Evolutionary conservation across 2,329 filamentous ascomycete genomes (phyloP).

Genomic region (Clonostachys byssicola): DNA sequence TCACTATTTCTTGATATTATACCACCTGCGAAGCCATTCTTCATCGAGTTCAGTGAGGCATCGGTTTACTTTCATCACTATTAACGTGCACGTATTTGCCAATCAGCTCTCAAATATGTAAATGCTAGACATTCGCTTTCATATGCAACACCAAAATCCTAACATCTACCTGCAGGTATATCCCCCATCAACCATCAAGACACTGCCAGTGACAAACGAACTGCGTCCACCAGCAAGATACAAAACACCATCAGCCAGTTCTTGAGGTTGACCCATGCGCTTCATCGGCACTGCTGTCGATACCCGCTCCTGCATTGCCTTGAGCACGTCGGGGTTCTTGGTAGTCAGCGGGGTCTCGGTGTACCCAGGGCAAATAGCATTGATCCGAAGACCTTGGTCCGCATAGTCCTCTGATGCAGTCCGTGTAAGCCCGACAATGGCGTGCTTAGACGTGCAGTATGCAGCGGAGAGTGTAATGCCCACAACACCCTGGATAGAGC

Average conservation of each 20-base stretch:
- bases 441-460: not conserved
- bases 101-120: too few relatives aligned
- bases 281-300: not conserved
- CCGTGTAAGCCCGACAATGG: not conserved
- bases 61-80: too few relatives aligned
- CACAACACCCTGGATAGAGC: not conserved
- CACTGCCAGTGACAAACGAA: not conserved
- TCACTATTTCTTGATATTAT: too few relatives aligned
- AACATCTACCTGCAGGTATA: not conserved
- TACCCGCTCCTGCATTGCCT: not conserved
- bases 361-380: not conserved
- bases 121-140: too few relatives aligned
- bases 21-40: too few relatives aligned
- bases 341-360: not conserved
- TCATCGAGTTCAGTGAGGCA: too few relatives aligned
- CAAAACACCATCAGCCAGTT: not conserved
- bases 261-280: not conserved
- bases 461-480: not conserved
- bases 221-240: not conserved
- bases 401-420: not conserved
- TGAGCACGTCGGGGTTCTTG: not conserved
- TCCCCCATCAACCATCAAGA: not conserved
- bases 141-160: too few relatives aligned
- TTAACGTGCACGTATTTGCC: too few relatives aligned
- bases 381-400: not conserved